These are phyloP conservation scores for Vanrija sp. DNA, from an alignment of 1,284 basidiomycete species.

Conservation along the genomic window DNA sequence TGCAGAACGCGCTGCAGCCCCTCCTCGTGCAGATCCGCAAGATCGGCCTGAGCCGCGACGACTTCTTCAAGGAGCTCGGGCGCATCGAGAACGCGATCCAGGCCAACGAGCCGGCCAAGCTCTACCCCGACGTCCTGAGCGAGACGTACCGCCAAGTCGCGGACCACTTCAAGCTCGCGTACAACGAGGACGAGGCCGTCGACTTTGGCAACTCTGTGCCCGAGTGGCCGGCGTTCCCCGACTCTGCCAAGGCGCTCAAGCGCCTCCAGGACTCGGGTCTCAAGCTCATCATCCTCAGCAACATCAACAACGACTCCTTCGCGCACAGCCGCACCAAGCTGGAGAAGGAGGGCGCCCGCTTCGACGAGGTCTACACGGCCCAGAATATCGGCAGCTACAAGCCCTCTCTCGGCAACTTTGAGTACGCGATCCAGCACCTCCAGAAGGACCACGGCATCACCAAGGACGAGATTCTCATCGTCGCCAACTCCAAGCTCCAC, in stretches of 20 bases:
- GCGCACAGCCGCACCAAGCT: conserved; percentile 22
- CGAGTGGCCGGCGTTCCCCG: conserved; percentile 36
- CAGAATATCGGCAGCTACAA: conserved; percentile 39
- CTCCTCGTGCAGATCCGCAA: conserved; percentile 20
- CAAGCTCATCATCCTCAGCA: conserved; percentile 32
- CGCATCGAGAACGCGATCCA: conserved; percentile 27
- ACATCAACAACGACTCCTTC: conserved; percentile 33
- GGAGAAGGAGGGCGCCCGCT: conserved; percentile 20
- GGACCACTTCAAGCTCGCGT: conserved; percentile 7
- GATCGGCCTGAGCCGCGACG: conserved; percentile 7
- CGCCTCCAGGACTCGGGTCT: conserved; percentile 24
- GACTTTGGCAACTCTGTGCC: conserved; percentile 27
- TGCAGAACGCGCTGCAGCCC: conserved; percentile 20
- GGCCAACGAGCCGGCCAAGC: conserved; percentile 22
- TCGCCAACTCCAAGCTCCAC: conserved; percentile 31
- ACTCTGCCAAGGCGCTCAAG: conserved; percentile 26
- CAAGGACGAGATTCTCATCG: conserved; percentile 25
- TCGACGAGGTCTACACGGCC: conserved; percentile 34
- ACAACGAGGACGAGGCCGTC: conserved; percentile 17
- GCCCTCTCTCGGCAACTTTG: conserved; percentile 32
- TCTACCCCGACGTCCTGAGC: conserved; percentile 26
- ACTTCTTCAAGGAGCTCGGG: conserved; percentile 22
- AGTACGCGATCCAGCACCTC: conserved; percentile 27
- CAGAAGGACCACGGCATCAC: conserved; percentile 25
- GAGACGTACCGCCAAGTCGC: conserved; percentile 12